Conservation (phyloP, 2,329 filamentous ascomycete genomes). For the Fusarium sp. region DNA sequence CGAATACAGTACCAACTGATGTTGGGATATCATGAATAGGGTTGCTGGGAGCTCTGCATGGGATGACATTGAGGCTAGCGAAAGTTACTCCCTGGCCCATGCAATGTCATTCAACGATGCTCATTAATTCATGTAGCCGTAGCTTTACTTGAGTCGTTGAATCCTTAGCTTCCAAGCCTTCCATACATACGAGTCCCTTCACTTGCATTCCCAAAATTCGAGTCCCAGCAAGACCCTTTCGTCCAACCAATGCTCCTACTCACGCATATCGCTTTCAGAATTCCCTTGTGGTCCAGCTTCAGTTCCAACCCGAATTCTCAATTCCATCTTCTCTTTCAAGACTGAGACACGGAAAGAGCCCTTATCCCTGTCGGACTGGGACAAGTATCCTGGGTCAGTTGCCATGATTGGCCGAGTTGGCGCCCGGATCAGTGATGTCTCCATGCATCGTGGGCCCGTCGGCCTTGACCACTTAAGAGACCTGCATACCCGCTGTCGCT, state of each 20-base stretch:
- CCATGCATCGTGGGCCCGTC: constrained; percentile 43
- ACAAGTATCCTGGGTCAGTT: constrained; percentile 26
- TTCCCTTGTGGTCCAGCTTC: background rate
- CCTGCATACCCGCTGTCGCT: constrained; percentile 47
- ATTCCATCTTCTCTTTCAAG: constrained; percentile 17
- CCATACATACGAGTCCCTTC: background rate
- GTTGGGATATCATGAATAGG: background rate
- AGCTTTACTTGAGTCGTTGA: constrained; percentile 4
- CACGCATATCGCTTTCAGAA: background rate
- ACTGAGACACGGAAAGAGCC: constrained; percentile 36
- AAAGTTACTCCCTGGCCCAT: constrained; percentile 1
- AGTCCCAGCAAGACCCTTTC: background rate
- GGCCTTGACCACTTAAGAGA: constrained; percentile 45
- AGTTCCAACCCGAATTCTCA: constrained; percentile 12
- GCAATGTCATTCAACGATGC: constrained; percentile 2
- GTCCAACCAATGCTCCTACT: background rate
- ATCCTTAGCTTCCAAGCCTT: background rate
- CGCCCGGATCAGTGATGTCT: constrained; percentile 49
- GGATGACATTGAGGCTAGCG: background rate
- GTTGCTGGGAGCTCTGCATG: background rate
- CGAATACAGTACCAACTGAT: background rate
- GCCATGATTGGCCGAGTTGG: constrained; percentile 52
- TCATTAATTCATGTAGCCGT: background rate
- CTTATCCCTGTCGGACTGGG: constrained; percentile 35
- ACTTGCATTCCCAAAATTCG: background rate